Conservation (phyloP, 257 asterid genomes). For the Catharanthus roseus region DNA sequence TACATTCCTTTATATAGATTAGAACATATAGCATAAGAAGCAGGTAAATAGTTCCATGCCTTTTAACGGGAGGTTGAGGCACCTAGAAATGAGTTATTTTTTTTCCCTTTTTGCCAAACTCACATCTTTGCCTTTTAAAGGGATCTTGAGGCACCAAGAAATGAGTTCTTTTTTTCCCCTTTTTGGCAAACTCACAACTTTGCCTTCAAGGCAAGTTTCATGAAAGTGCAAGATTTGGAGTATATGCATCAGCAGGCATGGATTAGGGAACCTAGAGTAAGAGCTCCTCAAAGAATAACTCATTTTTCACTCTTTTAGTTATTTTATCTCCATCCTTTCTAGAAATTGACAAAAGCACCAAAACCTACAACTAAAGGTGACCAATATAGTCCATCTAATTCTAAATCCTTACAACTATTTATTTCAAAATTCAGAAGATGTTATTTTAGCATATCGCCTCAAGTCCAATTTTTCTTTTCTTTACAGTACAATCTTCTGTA, state of each 20-base stretch:
- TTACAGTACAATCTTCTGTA: too few relatives aligned
- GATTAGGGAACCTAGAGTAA: background rate
- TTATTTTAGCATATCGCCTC: too few relatives aligned
- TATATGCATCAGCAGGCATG: background rate
- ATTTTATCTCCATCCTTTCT: too few relatives aligned
- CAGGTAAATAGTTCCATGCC: background rate
- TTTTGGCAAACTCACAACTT: background rate
- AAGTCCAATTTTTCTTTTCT: background rate
- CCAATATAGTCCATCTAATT: background rate
- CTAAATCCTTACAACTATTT: background rate
- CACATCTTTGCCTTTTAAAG: too few relatives aligned
- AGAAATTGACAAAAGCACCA: background rate
- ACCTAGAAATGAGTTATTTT: background rate
- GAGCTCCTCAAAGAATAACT: background rate
- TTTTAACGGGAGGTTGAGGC: background rate
- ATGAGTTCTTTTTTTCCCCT: too few relatives aligned
- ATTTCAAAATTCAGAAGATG: too few relatives aligned
- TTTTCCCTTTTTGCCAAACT: too few relatives aligned
- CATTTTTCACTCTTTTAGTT: background rate
- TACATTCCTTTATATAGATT: background rate
- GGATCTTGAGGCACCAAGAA: background rate
- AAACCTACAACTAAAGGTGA: background rate
- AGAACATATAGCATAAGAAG: background rate
- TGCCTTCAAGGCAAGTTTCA: background rate
- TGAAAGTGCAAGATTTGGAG: background rate